Evolutionary conservation across 2,329 filamentous ascomycete genomes (phyloP).

Genomic region (Alternaria arbusti): DNA sequence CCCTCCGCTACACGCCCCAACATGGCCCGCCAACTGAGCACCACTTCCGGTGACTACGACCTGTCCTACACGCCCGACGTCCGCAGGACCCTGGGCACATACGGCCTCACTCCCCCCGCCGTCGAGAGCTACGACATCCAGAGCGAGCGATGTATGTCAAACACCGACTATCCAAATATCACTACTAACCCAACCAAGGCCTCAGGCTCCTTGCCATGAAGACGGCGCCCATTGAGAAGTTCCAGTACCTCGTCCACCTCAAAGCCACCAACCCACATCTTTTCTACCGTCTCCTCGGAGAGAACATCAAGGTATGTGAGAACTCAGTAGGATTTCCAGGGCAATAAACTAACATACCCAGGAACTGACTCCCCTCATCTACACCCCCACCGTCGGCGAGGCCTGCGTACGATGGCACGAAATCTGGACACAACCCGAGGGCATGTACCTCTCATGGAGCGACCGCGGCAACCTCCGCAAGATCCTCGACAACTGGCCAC

Average conservation of each 20-base stretch:
- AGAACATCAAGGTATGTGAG: conserved; percentile 65
- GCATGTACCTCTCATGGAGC: conserved; percentile 92
- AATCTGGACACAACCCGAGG: conserved; percentile 93
- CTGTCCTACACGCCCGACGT: conserved; percentile 57
- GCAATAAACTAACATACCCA: conserved; percentile 41
- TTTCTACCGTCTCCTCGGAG: conserved; percentile 80
- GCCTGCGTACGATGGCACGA: conserved; percentile 96
- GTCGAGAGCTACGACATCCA: conserved; percentile 59
- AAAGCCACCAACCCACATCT: conserved; percentile 79
- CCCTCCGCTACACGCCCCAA: conserved; percentile 47
- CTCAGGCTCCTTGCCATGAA: conserved; percentile 77
- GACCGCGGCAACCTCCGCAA: conserved; percentile 89
- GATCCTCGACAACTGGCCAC: conserved; percentile 93
- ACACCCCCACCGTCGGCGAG: conserved; percentile 91
- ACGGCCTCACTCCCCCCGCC: conserved; percentile 59
- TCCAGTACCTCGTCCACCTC: conserved; percentile 78
- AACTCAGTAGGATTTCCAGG: not conserved
- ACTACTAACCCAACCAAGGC: conserved; percentile 58
- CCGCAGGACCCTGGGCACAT: conserved; percentile 59
- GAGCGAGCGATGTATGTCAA: conserved; percentile 55
- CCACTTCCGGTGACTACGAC: conserved; percentile 57
- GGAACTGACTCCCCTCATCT: conserved; percentile 83
- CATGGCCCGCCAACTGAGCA: conserved; percentile 47
- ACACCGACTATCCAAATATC: conserved; percentile 34
- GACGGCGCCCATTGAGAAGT: conserved; percentile 77